Base-by-base conservation (phyloP, 2,329 filamentous ascomycete genomes). In the Hymenoscyphus albidus region DNA sequence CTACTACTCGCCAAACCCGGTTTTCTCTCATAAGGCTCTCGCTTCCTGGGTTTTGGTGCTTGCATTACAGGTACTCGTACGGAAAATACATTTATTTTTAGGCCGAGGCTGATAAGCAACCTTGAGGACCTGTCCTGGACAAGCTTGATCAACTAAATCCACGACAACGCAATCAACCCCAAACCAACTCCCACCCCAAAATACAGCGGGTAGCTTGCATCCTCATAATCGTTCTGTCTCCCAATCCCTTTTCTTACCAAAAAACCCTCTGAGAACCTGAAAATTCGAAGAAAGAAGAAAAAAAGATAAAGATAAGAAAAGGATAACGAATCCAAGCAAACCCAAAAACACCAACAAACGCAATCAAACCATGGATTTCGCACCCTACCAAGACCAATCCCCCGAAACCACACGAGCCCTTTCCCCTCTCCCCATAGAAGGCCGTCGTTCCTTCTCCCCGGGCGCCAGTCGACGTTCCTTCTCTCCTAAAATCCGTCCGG, bases 361-460 rank as follows among this genome's bases (percentile, higher is more conserved):
- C 48, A 13, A 16, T 13, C 5, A 13, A 18, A 80, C 72, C 63
- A 95, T 95, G 91, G 91, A 97, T 80, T 99, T 98, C 77, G 95
- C 95, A 57, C 95, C 95, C 44, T 99, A 98, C 80, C 95, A 98
- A 81, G 94, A 94, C 77, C 90, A 90, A 59, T 90, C 90, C 16
- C 95, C 95, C 10, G 93, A 98, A 80, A 84, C 89, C 72, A 86
- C 88, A 70, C 91, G 94, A 73, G 87, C 90, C 61, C 84, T 93
- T 76, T 96, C 92, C 22, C 92, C 93, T 61, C 84, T 88, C 12
- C 73, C 70, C 48, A 31, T 13, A 16, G 48, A 44, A 22, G 27
- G 39, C 18, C 56, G 62, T 16, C 54, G 35, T 38, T 59, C 54
- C 57, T 59, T 57, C 62, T 40, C 55, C 35, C 40, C 31, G 3